Evolutionary conservation across 139 green algal genomes (phyloP).

Genomic region (Asterochloris sp.): DNA sequence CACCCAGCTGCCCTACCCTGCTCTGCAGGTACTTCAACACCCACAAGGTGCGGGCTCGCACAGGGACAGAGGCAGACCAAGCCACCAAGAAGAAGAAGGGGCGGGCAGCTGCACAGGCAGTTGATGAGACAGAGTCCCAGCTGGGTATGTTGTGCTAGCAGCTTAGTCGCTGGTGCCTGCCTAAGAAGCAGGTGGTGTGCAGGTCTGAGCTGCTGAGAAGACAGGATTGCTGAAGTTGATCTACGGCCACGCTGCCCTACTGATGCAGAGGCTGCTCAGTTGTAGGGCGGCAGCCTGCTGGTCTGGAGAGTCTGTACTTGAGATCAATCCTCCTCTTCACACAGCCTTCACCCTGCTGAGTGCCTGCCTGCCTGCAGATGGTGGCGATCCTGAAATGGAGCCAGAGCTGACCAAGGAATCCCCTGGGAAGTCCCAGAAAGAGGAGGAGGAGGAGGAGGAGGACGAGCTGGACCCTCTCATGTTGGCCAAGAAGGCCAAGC

Average conservation of each 20-base stretch:
- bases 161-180: too few relatives aligned
- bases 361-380: not conserved
- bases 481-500: slow-evolving; percentile 27
- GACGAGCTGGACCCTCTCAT: slow-evolving; percentile 38
- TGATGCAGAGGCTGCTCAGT: too few relatives aligned
- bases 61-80: slow-evolving; percentile 25
- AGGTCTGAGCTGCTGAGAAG: too few relatives aligned
- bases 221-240: too few relatives aligned
- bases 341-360: too few relatives aligned
- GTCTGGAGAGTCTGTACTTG: too few relatives aligned
- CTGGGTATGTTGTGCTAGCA: too few relatives aligned
- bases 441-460: slow-evolving; percentile 39
- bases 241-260: too few relatives aligned
- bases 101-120: slow-evolving; percentile 22
- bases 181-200: too few relatives aligned
- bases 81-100: slow-evolving; percentile 33
- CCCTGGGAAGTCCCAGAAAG: slow-evolving; percentile 4
- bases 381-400: slow-evolving; percentile 7
- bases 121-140: slow-evolving; percentile 10
- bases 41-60: slow-evolving; percentile 34
- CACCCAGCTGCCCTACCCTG: slow-evolving; percentile 7
- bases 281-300: too few relatives aligned
- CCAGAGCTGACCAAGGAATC: slow-evolving; percentile 1
- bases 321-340: too few relatives aligned
- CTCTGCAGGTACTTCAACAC: slow-evolving; percentile 64